phyloP scores from a whole-genome alignment of 2,329 filamentous ascomycete species.

The Xylogone sp. region DNA sequence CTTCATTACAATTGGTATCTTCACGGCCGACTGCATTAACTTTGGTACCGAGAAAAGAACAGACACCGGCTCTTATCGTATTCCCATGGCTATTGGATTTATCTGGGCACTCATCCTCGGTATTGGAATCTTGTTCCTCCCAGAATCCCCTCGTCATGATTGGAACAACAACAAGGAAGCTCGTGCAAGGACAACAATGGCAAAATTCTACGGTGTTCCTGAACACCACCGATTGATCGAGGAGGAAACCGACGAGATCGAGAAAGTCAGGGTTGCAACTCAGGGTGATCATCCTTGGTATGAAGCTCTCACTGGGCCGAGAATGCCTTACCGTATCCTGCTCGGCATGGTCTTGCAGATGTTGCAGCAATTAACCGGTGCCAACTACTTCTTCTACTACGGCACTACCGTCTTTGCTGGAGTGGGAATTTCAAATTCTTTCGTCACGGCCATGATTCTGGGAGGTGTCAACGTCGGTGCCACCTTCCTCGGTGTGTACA shows the following conservation, averaged over 20 bases:
- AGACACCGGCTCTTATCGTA: slow-evolving; percentile 52
- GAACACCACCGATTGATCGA: slow-evolving; percentile 47
- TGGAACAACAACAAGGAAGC: slow-evolving; percentile 44
- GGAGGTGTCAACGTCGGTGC: slow-evolving; percentile 62
- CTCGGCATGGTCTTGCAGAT: slow-evolving; percentile 60
- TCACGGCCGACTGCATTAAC: slow-evolving; percentile 52
- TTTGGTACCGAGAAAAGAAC: slow-evolving; percentile 36
- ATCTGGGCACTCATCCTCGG: slow-evolving; percentile 49
- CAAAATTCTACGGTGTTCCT: slow-evolving; percentile 47
- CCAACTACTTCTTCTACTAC: slow-evolving; percentile 63
- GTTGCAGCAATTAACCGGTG: slow-evolving; percentile 63
- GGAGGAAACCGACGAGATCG: slow-evolving; percentile 50
- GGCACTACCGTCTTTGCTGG: slow-evolving; percentile 64
- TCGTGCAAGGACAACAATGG: slow-evolving; percentile 45
- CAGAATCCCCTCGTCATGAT: slow-evolving; percentile 56
- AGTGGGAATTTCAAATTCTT: slow-evolving; percentile 63
- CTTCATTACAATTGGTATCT: slow-evolving; percentile 69
- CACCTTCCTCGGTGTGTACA: slow-evolving; percentile 53
- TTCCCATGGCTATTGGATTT: slow-evolving; percentile 56
- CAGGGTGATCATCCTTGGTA: slow-evolving; percentile 55
- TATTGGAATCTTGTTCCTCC: slow-evolving; percentile 48
- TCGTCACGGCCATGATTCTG: slow-evolving; percentile 65
- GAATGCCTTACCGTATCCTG: slow-evolving; percentile 59
- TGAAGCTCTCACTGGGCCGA: slow-evolving; percentile 58
- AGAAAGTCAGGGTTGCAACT: slow-evolving; percentile 35